phyloP scores from a whole-genome alignment of 1,139 yeast species.

The Geotrichum australiense region DNA sequence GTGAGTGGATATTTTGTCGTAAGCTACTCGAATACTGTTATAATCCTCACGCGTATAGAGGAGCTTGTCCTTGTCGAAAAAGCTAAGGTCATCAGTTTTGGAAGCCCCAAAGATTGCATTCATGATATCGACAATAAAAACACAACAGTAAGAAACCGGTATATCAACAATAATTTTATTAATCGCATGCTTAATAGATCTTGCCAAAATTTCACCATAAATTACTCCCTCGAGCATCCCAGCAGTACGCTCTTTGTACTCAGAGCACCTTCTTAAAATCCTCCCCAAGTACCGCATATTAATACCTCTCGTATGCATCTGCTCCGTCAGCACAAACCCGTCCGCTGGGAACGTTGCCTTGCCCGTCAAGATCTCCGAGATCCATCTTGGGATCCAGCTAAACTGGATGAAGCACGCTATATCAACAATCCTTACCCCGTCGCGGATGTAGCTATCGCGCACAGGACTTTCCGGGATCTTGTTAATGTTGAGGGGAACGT shows the following conservation, averaged over 20 bases:
- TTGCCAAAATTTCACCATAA: conserved; percentile 65
- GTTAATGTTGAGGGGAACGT: conserved; percentile 49
- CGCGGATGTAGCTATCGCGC: conserved; percentile 38
- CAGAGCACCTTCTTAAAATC: conserved; percentile 16
- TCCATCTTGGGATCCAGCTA: conserved; percentile 55
- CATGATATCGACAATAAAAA: conserved; percentile 62
- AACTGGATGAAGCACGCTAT: conserved; percentile 58
- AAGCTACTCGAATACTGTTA: not conserved
- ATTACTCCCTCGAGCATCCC: conserved; percentile 32
- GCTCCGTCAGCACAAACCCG: conserved; percentile 62
- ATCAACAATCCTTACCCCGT: conserved; percentile 60
- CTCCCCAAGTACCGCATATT: conserved; percentile 80
- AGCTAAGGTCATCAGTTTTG: conserved; percentile 1
- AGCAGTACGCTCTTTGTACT: not conserved
- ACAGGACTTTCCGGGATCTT: conserved; percentile 37
- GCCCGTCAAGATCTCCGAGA: conserved; percentile 46
- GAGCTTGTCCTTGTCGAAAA: not conserved
- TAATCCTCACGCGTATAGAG: not conserved
- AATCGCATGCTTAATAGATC: conserved; percentile 71
- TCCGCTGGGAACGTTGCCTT: conserved; percentile 64
- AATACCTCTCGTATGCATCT: conserved; percentile 76
- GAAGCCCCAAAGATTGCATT: conserved; percentile 49
- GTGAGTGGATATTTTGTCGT: not conserved
- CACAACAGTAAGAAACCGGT: conserved; percentile 52
- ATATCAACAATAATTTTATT: conserved; percentile 43